These are phyloP conservation scores for Suillus fuscotomentosus DNA, from an alignment of 768 basidiomycete genomes.

Conservation along the genomic window DNA sequence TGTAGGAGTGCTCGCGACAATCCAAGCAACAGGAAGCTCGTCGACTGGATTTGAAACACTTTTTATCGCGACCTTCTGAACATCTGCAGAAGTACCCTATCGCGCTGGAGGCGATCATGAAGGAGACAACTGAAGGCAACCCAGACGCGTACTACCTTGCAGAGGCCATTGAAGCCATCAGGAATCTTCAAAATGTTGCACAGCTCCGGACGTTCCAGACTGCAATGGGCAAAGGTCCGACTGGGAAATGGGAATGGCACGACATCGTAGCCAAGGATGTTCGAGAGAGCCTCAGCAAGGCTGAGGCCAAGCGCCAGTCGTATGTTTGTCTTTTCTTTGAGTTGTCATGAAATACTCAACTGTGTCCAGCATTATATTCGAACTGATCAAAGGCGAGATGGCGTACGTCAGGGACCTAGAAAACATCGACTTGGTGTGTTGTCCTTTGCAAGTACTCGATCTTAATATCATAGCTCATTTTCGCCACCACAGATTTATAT, in stretches of 20 bases:
- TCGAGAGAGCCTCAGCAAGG: conserved; percentile 58
- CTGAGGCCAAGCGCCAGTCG: conserved; percentile 84
- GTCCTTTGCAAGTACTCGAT: not conserved
- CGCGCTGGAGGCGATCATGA: conserved; percentile 79
- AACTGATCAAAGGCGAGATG: conserved; percentile 95
- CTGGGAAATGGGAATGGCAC: conserved; percentile 88
- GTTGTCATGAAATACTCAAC: conserved; percentile 1
- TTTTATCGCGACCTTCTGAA: conserved; percentile 59
- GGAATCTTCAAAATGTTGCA: conserved; percentile 75
- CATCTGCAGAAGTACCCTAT: conserved; percentile 73
- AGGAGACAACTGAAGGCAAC: conserved; percentile 79
- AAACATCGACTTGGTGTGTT: conserved; percentile 70
- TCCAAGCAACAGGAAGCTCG: conserved; percentile 55
- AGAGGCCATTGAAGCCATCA: conserved; percentile 85
- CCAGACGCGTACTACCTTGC: conserved; percentile 79
- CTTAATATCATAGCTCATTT: not conserved
- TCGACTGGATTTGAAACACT: conserved; percentile 60
- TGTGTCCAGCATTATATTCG: conserved; percentile 75
- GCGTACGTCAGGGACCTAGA: conserved; percentile 90
- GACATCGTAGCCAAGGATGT: conserved; percentile 76
- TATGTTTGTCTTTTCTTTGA: conserved; percentile 37
- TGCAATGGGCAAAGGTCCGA: conserved; percentile 79
- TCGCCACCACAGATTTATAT: conserved; percentile 67
- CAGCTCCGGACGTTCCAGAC: conserved; percentile 89
- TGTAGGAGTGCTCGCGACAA: conserved; percentile 36